Percentiles rank a stretch among this genome's conserved stretches.
These are phyloP conservation scores for Astragalus glycyphyllos DNA, from an alignment of 306 rosid genomes.

Conservation along the genomic window DNA sequence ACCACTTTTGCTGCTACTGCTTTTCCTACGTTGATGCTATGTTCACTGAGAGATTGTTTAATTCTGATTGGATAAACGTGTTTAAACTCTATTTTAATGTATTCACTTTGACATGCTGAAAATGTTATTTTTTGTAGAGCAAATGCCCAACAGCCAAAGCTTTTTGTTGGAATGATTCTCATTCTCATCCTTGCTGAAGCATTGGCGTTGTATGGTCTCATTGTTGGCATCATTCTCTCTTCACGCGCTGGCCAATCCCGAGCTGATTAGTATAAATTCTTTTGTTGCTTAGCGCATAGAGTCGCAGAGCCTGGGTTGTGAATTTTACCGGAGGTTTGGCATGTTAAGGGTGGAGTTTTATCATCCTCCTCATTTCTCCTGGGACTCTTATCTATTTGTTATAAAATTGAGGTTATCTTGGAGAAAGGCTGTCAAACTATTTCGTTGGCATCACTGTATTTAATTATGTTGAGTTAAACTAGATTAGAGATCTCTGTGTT, in stretches of 20 bases:
- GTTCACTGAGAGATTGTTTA: constrained; percentile 3
- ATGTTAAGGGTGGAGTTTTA: constrained; percentile 29
- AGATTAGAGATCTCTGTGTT: constrained; percentile 38
- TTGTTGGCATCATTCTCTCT: constrained; percentile 83
- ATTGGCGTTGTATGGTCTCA: constrained; percentile 77
- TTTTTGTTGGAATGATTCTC: constrained; percentile 73
- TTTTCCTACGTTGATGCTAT: background rate
- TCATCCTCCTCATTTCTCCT: constrained; percentile 31
- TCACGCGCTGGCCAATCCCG: constrained; percentile 83
- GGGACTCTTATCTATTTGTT: constrained; percentile 29
- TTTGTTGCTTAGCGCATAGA: background rate
- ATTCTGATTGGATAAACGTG: background rate
- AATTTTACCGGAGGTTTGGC: constrained; percentile 25
- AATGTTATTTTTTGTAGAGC: constrained; percentile 50
- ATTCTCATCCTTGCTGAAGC: constrained; percentile 83
- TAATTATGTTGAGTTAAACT: constrained; percentile 36
- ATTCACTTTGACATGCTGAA: constrained; percentile 27
- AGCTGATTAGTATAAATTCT: constrained; percentile 53
- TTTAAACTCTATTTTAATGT: background rate
- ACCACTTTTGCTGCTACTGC: constrained; percentile 21
- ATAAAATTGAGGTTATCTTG: constrained; percentile 26
- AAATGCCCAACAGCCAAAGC: constrained; percentile 76
- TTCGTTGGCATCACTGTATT: constrained; percentile 19
- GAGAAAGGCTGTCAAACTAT: constrained; percentile 53
- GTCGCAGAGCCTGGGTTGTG: constrained; percentile 26